Evolutionary conservation across 129 eudicot species (phyloP).

Genomic region (Solidago caesia): DNA sequence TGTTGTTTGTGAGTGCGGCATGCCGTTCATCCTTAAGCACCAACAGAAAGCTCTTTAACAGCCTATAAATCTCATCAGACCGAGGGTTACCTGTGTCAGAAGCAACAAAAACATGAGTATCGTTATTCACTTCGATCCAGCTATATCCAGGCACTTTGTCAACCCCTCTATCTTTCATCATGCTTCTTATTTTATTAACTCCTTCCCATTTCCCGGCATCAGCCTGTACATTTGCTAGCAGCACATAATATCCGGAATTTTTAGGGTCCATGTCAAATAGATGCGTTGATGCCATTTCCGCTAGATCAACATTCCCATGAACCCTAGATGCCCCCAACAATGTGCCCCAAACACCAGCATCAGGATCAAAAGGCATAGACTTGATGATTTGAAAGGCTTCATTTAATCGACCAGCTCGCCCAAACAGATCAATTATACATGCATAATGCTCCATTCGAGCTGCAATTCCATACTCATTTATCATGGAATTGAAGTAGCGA

Average conservation of each 20-base stretch:
- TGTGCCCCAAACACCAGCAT: slow-evolving; percentile 85
- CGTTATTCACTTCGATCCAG: slow-evolving; percentile 66
- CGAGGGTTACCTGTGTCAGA: slow-evolving; percentile 49
- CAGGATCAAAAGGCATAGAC: slow-evolving; percentile 71
- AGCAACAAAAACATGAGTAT: slow-evolving; percentile 60
- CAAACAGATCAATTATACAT: slow-evolving; percentile 64
- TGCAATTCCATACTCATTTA: slow-evolving; percentile 42
- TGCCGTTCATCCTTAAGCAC: slow-evolving; percentile 63
- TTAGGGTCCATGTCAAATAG: slow-evolving; percentile 65
- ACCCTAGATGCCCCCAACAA: slow-evolving; percentile 73
- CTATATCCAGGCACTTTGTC: slow-evolving; percentile 70
- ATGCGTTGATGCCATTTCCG: slow-evolving; percentile 64
- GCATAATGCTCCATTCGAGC: slow-evolving; percentile 78
- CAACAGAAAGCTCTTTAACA: slow-evolving; percentile 43
- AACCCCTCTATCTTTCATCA: slow-evolving; percentile 72
- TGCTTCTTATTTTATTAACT: slow-evolving; percentile 47
- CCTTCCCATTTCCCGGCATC: slow-evolving; percentile 63
- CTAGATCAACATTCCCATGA: slow-evolving; percentile 76
- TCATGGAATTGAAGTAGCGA: slow-evolving; percentile 55
- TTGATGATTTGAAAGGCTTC: slow-evolving; percentile 51
- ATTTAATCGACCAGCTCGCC: slow-evolving; percentile 67
- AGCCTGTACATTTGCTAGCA: slow-evolving; percentile 71
- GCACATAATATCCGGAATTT: slow-evolving; percentile 73
- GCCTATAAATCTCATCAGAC: slow-evolving; percentile 42
- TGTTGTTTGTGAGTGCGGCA: slow-evolving; percentile 19